Conservation (phyloP, 345 rosid genomes). For the Cardamine occulta region DNA sequence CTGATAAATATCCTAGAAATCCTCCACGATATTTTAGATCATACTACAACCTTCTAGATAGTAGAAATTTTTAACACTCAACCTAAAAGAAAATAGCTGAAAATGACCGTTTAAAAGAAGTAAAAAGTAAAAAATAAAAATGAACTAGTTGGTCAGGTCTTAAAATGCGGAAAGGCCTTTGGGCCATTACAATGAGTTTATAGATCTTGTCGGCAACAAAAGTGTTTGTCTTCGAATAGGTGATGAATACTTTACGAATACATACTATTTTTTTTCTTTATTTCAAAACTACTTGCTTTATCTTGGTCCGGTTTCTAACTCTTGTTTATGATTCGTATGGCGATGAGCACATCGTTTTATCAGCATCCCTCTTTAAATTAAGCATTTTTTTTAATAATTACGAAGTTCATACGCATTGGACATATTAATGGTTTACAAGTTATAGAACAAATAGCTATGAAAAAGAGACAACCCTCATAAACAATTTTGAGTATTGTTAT, state of each 20-base stretch:
- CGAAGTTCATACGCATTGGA: neutral
- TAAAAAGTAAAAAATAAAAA: neutral
- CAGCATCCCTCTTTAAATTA: neutral
- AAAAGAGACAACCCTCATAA: too few relatives aligned
- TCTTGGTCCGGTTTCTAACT: neutral
- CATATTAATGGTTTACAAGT: too few relatives aligned
- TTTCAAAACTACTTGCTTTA: neutral
- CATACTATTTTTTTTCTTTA: neutral
- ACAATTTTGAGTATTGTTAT: too few relatives aligned
- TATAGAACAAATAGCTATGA: too few relatives aligned
- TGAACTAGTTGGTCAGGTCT: neutral
- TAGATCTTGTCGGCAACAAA: slow-evolving; percentile 9
- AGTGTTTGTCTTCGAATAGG: neutral
- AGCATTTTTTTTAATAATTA: neutral
- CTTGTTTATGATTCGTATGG: neutral
- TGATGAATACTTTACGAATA: neutral
- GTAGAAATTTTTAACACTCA: neutral
- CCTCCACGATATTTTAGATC: neutral
- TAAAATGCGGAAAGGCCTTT: neutral
- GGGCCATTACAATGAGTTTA: neutral
- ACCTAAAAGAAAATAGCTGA: neutral
- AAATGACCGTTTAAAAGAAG: neutral
- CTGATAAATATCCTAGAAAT: too few relatives aligned
- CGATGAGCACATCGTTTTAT: neutral
- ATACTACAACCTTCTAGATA: neutral